Evolutionary conservation across 768 basidiomycete species (phyloP), one percentile per base, ranked within the genome.

Genomic region (Hortiboletus campestris): DNA sequence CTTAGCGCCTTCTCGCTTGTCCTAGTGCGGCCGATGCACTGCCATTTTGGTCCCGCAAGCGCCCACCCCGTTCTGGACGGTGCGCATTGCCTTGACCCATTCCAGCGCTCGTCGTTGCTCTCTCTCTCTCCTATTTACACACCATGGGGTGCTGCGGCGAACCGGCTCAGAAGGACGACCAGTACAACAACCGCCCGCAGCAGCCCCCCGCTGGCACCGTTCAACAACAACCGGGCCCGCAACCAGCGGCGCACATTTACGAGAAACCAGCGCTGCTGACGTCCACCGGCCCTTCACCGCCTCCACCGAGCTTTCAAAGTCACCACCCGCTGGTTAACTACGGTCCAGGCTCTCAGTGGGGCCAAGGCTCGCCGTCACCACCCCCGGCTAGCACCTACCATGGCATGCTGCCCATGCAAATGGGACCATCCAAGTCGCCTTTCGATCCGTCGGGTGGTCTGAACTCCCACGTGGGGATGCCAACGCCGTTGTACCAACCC

Each of bases 61-160:
- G 63, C 56, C 48, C 38, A n/a, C 8, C 41, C 32, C 31, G 34
- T 25, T 25, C 25, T 25, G 5, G 25, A 25, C 25, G 25, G 25
- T 25, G 25, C 54, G 39, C 62, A 13, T 36, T 22, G 32, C 16
- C 50, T 35, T 13, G 8, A 25, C 45, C 3, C 34, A 6, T 19
- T 22, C 48, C 35, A 22, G 19, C 22, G n/a, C 17, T 46, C 49
- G 20, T 1, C 9, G 22, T 4, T 14, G 13, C 13, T 4, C 54
- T 57, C 42, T 36, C 25, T 34, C 44, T 47, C 9, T 51, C 32
- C 32, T 5, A n/a, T 9, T 29, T 2, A 16, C 16, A 8, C 36
- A 57, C 61, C 61, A 88, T 86, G 84, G 78, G 82, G 59, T 89
- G 89, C 64, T 91, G 88, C 66, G 85, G 86, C n/a, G 78, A 80